Evolutionary conservation across 495 filamentous ascomycete genomes (phyloP), one percentile per base, ranked within the genome.

Genomic region (Aspergillus taichungensis): DNA sequence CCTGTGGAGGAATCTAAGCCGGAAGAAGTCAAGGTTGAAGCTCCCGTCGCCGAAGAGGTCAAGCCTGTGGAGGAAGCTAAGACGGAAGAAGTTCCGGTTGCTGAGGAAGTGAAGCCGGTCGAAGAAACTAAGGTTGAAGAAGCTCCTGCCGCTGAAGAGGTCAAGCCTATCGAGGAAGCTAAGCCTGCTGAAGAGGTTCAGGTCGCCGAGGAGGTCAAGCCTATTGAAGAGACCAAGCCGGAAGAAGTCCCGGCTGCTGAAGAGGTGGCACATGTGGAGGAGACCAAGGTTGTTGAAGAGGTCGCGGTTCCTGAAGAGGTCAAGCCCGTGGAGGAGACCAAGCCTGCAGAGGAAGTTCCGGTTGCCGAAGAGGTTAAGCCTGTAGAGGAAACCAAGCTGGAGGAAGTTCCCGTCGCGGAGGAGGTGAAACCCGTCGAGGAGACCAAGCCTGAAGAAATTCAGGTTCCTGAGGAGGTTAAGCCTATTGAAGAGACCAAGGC

Each of bases 381-480:
- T 12, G 36, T 31, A 28, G 37, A 47, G 34, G 40, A 32, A 18
- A 27, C 39, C n/a, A 18, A 45, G n/a, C 13, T 27, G 29, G 42
- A 45, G 13, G 44, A 42, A 12, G 8, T 30, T 13, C 39, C 24
- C 12, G 34, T 18, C 27, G 29, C 12, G 7, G 42, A 40, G 12
- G 6, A 47, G 35, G 28, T 30, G 37, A 14, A 34, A 5, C 33
- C 35, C 8, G 43, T 29, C 6, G 28, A 30, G 33, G 33, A 34
- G 5, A 36, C 24, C 13, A 45, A 52, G 29, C 28, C 33, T 27
- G 28, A 36, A n/a, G 36, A 50, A 24, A 24, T 9, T 18, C 40
- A 47, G 34, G 49, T 42, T 30, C 42, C 42, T 7, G 49, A 12
- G 9, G 37, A 43, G 30, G 47, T 53, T 40, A 36, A 46, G 9